Evolutionary conservation across 176 grass and related monocot species (phyloP).

Genomic region (Lolium rigidum): DNA sequence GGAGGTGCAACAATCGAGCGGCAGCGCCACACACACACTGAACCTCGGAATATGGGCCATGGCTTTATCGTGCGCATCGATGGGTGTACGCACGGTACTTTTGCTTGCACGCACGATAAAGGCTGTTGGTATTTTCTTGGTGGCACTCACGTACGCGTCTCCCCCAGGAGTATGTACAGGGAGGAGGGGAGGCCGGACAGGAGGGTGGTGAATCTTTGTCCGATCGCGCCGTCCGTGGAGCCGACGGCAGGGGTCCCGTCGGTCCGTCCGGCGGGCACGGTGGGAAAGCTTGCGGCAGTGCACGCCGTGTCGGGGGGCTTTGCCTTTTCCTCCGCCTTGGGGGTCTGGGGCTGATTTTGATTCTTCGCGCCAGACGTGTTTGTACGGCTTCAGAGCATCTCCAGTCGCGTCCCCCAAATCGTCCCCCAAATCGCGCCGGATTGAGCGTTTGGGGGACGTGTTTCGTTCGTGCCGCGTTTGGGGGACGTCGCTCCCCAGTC

Average conservation of each 20-base stretch:
- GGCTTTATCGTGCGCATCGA: conserved; percentile 4
- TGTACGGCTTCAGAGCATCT: no score
- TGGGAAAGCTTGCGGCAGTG: not conserved
- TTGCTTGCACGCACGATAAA: not conserved
- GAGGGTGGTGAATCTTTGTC: not conserved
- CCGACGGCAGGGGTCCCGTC: no score
- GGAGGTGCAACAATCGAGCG: not conserved
- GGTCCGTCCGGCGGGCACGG: not conserved
- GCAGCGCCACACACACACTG: not conserved
- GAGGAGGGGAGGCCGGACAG: not conserved
- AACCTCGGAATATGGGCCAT: not conserved
- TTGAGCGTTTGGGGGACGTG: no score
- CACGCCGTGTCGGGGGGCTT: not conserved
- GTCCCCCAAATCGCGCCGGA: no score
- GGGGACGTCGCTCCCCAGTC: no score
- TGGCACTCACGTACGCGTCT: not conserved
- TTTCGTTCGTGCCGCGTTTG: no score
- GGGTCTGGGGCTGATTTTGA: not conserved
- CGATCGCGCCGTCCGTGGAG: not conserved
- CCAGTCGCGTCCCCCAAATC: no score
- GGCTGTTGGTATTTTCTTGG: not conserved
- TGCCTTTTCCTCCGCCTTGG: not conserved
- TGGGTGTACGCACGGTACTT: not conserved
- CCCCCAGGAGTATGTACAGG: not conserved
- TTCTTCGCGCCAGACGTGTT: not conserved